Base-by-base conservation (phyloP, 306 rosid genomes). In the Cercis canadensis region DNA sequence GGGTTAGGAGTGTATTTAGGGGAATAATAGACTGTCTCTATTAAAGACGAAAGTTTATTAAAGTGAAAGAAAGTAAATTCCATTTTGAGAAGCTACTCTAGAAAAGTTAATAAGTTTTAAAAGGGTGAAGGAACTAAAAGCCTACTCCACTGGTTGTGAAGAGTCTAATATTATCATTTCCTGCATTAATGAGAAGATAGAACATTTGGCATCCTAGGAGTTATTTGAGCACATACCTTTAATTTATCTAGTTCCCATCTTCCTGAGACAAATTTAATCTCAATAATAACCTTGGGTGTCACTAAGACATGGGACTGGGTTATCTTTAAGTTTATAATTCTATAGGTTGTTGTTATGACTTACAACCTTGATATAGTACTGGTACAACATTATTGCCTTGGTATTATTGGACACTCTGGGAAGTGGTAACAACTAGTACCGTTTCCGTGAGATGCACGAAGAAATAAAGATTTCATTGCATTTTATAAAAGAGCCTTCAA, bases 391-490 rank as follows among this genome's bases (percentile, higher is more conserved):
- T 62, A 33, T 13, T 51, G 18, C 58, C 70, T 7, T 32, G 33
- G 37, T 59, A 45, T n/a, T n/a, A n/a, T n/a, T n/a, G n/a, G n/a
- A n/a, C n/a, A n/a, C n/a, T n/a, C n/a, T 69, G 34, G 11, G 14
- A 50, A 72, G 69, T 19, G 36, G 29, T 36, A 33, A 60, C 69
- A 21, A n/a, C 24, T 43, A 41, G 29, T 74, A 54, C 40, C 9
- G 6, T 64, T 54, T 65, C 10, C 15, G 5, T 45, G 60, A 2
- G 36, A 34, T 67, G 17, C 29, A 24, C 3, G 29, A 3, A 24
- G 29, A 24, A 24, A 24, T 24, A 24, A 24, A 24, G 29, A 24
- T 24, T 24, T 24, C 29, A 24, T 24, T 24, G 29, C 2, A 24
- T 24, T 24, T 24, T 24, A 24, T 24, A 3, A 24, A 24, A 24